Conservation (phyloP, 2,329 filamentous ascomycete genomes). For the Pleoardoris graminearum region DNA sequence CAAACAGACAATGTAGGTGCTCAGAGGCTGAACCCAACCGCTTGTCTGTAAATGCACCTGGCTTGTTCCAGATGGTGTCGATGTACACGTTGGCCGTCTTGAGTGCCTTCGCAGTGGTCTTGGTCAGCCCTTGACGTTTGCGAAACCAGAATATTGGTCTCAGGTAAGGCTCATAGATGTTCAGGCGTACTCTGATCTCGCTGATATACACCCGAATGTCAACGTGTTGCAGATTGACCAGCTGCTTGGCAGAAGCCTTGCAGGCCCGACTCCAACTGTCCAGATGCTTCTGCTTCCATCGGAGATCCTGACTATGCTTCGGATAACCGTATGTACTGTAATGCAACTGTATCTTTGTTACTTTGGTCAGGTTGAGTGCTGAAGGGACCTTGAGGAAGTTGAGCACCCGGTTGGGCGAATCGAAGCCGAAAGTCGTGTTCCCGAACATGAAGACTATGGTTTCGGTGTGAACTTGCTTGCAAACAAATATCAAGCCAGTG, state of each 20-base stretch:
- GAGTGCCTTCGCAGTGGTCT: constrained; percentile 2
- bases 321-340: constrained; percentile 36
- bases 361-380: constrained; percentile 15
- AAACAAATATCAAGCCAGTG: constrained; percentile 34
- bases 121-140: neutral
- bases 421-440: constrained; percentile 35
- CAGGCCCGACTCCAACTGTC: constrained; percentile 29
- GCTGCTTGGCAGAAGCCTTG: constrained; percentile 21
- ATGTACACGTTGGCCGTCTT: constrained; percentile 23
- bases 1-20: constrained; percentile 35
- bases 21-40: constrained; percentile 19
- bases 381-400: constrained; percentile 32
- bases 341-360: constrained; percentile 36
- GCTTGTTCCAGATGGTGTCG: constrained; percentile 12
- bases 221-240: constrained; percentile 27
- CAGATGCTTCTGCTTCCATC: constrained; percentile 33
- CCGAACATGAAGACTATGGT: constrained; percentile 32
- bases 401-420: constrained; percentile 27
- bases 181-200: constrained; percentile 24
- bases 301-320: constrained; percentile 1
- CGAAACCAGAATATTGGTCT: constrained; percentile 36
- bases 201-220: constrained; percentile 25
- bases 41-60: constrained; percentile 7
- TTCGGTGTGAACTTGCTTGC: constrained; percentile 35
- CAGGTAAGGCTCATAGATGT: constrained; percentile 27